A percentile compares a stretch with the other conserved stretches of the same genome.
These are phyloP conservation scores for Puccinia novopanici DNA, from an alignment of 1,284 basidiomycete genomes.

Conservation along the genomic window DNA sequence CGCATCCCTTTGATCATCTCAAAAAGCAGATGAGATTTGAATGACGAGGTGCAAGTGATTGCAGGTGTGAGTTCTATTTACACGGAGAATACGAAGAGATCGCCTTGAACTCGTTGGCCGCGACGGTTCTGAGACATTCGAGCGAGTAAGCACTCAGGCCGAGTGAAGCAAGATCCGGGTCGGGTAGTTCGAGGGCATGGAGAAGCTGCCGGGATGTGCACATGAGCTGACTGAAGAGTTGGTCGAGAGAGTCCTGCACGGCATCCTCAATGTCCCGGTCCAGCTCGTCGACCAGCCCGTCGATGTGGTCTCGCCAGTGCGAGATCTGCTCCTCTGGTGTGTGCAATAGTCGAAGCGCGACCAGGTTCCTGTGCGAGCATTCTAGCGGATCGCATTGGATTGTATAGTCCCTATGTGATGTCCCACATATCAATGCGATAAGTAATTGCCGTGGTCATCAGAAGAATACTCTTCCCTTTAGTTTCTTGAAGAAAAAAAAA, in stretches of 20 bases:
- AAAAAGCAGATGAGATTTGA: no score
- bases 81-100: not conserved
- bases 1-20: no score
- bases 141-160: not conserved
- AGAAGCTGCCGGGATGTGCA: not conserved
- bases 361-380: constrained; percentile 25
- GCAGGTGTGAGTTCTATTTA: not conserved
- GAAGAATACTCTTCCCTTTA: no score
- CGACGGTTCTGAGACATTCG: not conserved
- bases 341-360: constrained; percentile 23
- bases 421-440: no score
- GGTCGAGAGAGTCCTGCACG: not conserved
- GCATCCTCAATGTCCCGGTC: constrained; percentile 13
- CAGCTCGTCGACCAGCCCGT: constrained; percentile 23
- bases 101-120: not conserved
- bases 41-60: no score
- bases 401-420: constrained; percentile 29
- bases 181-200: not conserved
- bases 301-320: constrained; percentile 11
- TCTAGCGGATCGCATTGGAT: constrained; percentile 32
- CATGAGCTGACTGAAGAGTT: not conserved
- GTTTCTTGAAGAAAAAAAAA: no score
- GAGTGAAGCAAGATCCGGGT: not conserved
- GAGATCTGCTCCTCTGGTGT: not conserved
- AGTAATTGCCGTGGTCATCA: no score